A percentile compares a stretch with the other conserved stretches of the same genome.
Evolutionary conservation across 176 grass and related monocot species (phyloP).

Genomic region (Musa troglodytarum): DNA sequence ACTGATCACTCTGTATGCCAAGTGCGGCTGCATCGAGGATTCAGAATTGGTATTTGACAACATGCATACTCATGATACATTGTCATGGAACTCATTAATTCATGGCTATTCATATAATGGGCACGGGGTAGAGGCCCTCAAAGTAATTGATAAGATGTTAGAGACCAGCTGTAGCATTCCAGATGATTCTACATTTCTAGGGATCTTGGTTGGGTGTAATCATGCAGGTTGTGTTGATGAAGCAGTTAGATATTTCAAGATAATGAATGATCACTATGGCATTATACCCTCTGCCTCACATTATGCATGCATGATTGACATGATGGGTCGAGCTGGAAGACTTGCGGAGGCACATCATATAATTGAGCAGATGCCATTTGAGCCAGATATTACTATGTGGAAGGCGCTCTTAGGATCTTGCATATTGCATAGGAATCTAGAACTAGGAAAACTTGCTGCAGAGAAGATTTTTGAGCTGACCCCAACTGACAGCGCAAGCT

Average conservation of each 20-base stretch:
- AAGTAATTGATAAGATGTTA: slow-evolving; percentile 35
- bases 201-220: slow-evolving; percentile 46
- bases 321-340: slow-evolving; percentile 56
- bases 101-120: slow-evolving; percentile 65
- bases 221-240: slow-evolving; percentile 51
- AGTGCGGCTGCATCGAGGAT: slow-evolving; percentile 47
- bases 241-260: slow-evolving; percentile 44
- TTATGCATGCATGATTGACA: slow-evolving; percentile 59
- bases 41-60: slow-evolving; percentile 36
- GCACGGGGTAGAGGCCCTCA: slow-evolving; percentile 17
- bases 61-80: slow-evolving; percentile 32
- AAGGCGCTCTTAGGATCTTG: slow-evolving; percentile 59
- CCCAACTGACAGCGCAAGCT: slow-evolving; percentile 40
- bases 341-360: slow-evolving; percentile 39
- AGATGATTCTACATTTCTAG: slow-evolving; percentile 46
- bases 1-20: slow-evolving; percentile 67
- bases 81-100: slow-evolving; percentile 78
- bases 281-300: slow-evolving; percentile 30
- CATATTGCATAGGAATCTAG: slow-evolving; percentile 56
- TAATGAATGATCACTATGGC: slow-evolving; percentile 26
- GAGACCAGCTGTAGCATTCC: slow-evolving; percentile 21
- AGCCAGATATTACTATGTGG: slow-evolving; percentile 45
- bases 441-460: slow-evolving; percentile 44
- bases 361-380: slow-evolving; percentile 40
- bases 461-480: slow-evolving; percentile 45